phyloP scores from a whole-genome alignment of 257 asterid species.

The Solanum virginianum region DNA sequence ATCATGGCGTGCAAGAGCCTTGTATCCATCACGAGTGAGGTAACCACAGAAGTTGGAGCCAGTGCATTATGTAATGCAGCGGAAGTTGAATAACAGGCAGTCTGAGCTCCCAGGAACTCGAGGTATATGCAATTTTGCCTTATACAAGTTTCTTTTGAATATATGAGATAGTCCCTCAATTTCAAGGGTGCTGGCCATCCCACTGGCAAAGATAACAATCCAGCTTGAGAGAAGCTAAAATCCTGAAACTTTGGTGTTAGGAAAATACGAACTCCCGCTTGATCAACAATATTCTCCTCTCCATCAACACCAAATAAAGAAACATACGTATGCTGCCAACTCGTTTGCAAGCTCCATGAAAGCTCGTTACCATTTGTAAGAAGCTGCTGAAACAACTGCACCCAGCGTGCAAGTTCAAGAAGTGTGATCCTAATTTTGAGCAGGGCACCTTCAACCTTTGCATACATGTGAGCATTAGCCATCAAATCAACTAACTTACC shows the following conservation, averaged over 20 bases:
- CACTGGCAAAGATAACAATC: constrained; percentile 55
- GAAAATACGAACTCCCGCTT: constrained; percentile 28
- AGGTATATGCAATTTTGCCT: constrained; percentile 57
- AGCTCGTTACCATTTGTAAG: constrained; percentile 58
- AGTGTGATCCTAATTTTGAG: constrained; percentile 48
- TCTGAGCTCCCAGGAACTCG: constrained; percentile 56
- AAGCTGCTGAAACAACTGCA: constrained; percentile 71
- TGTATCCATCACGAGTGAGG: constrained; percentile 40
- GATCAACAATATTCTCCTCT: constrained; percentile 51
- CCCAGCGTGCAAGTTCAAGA: constrained; percentile 95
- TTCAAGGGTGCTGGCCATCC: constrained; percentile 90
- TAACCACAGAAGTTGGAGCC: constrained; percentile 14
- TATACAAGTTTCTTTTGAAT: constrained; percentile 57
- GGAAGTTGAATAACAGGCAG: constrained; percentile 23
- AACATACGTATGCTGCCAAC: constrained; percentile 85
- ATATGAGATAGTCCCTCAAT: constrained; percentile 47
- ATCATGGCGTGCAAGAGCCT: constrained; percentile 19
- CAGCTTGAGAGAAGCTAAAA: constrained; percentile 31
- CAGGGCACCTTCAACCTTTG: constrained; percentile 53
- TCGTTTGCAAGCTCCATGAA: constrained; percentile 71
- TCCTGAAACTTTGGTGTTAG: constrained; percentile 24
- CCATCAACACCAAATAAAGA: constrained; percentile 74
- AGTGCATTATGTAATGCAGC: constrained; percentile 18
- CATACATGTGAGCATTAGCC: constrained; percentile 77
- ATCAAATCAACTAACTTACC: constrained; percentile 63